Evolutionary conservation across 805 yeast species (phyloP).

Genomic region (Kazachstania bromeliacearum): DNA sequence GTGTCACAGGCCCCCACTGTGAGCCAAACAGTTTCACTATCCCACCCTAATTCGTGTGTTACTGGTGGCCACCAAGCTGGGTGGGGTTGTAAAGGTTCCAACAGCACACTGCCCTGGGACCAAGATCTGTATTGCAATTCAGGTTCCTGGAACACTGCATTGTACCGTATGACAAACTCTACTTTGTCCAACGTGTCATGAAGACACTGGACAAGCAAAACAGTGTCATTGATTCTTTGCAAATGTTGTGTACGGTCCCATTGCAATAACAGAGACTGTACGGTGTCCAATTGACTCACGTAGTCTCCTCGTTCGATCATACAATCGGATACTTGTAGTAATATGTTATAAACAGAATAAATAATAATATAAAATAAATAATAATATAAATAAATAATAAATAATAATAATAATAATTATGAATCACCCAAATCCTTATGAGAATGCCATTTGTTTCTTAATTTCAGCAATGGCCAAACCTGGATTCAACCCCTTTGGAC

Average conservation of each 20-base stretch:
- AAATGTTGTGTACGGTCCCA: too few relatives aligned
- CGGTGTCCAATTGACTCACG: too few relatives aligned
- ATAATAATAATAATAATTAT: background rate
- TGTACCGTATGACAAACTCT: constrained; percentile 15
- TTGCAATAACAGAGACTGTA: too few relatives aligned
- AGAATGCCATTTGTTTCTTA: constrained; percentile 80
- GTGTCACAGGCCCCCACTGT: constrained; percentile 23
- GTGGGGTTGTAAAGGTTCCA: background rate
- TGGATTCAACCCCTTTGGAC: constrained; percentile 98
- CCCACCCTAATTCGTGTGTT: constrained; percentile 6
- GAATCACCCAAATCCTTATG: too few relatives aligned
- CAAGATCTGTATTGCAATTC: constrained; percentile 14
- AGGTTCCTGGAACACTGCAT: constrained; percentile 19
- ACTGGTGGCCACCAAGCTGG: constrained; percentile 5
- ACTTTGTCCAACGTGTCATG: constrained; percentile 1
- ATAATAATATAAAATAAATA: constrained; percentile 1
- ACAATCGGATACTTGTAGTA: too few relatives aligned
- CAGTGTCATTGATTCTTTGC: too few relatives aligned
- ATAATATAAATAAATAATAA: background rate
- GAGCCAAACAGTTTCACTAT: constrained; percentile 1
- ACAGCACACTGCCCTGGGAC: constrained; percentile 1
- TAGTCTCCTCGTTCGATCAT: too few relatives aligned
- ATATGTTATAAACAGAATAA: background rate
- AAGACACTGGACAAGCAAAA: too few relatives aligned
- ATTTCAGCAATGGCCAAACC: constrained; percentile 96